phyloP scores from a whole-genome alignment of 345 rosid species.

The Eucalyptus cloeziana region DNA sequence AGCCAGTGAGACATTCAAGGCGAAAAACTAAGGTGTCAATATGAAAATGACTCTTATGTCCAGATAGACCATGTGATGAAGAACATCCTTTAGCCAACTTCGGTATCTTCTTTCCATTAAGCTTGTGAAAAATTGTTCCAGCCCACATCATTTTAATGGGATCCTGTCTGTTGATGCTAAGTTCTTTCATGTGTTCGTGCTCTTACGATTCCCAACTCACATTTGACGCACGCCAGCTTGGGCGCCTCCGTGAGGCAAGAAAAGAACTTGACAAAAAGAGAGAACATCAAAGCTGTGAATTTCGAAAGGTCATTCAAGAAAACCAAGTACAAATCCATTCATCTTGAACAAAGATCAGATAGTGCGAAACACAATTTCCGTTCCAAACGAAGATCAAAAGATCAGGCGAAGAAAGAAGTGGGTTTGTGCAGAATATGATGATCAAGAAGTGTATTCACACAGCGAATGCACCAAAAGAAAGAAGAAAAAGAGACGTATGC shows the following conservation, averaged over 20 bases:
- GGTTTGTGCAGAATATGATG: neutral
- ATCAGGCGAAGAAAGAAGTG: neutral
- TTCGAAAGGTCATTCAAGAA: accelerated
- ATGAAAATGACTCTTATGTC: too few species aligned
- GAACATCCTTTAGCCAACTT: neutral
- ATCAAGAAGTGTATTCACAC: neutral
- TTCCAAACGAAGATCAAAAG: neutral
- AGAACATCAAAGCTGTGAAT: neutral
- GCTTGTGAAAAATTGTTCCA: neutral
- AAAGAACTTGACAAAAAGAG: neutral
- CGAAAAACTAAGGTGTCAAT: too few species aligned
- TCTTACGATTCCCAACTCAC: neutral
- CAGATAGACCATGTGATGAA: too few species aligned
- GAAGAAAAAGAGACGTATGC: neutral
- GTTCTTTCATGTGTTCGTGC: neutral
- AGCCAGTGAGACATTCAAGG: too few species aligned
- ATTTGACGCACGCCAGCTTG: neutral
- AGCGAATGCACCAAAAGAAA: neutral
- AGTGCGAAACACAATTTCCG: neutral
- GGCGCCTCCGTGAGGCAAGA: neutral
- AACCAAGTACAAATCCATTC: neutral
- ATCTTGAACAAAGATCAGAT: neutral
- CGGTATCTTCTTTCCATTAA: neutral
- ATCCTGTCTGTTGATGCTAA: neutral
- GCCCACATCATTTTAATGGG: neutral